Evolutionary conservation across 2,329 filamentous ascomycete genomes (phyloP), one percentile per base, ranked within the genome.

Genomic region (Aureobasidium mangrovei): DNA sequence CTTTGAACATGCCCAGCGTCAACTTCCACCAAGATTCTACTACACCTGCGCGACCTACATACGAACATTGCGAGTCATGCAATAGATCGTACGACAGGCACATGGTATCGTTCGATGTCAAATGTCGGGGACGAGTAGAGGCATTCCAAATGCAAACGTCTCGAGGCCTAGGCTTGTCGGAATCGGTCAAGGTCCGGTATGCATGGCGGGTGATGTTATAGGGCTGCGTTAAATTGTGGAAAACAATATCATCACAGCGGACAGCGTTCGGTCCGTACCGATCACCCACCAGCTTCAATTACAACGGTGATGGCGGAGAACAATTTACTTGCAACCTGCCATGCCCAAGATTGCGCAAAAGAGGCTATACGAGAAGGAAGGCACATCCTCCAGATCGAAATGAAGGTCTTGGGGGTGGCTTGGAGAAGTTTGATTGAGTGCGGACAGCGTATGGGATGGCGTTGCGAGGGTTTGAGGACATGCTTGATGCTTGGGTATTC

Each of bases 261-360:
- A 48, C 10, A 5, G 12, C 39, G 45, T n/a, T 48, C 45, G 45
- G 45, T 48, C 46, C 46, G 46, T 32, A 40, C 46, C 46, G 46
- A 49, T 36, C 40, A 12, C 35, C 28, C 46, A 49, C 46, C 8
- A 28, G 35, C 18, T 18, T 18, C 18, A 18, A 18, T 18, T 18
- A 18, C 35, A 49, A 49, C 46, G 46, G 36, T 27, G 27, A 49
- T 31, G 46, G 27, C 36, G 36, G 36, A 49, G 46, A 49, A 32
- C 27, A 49, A 40, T 49, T 49, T 40, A 49, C 28, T 3, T 49
- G 46, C 46, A 8, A 49, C 4, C 36, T 9, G 35, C 27, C 45
- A 39, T 12, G 7, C 24, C 18, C 38, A 40, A 32, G 7, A 40
- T 49, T 40, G 36, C 46, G 46, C 46, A 49, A 49, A 36, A 39